A percentile compares a stretch with the other conserved stretches of the same genome.
These are phyloP conservation scores for Vigna hirtella DNA, from an alignment of 306 rosid species.

Conservation along the genomic window DNA sequence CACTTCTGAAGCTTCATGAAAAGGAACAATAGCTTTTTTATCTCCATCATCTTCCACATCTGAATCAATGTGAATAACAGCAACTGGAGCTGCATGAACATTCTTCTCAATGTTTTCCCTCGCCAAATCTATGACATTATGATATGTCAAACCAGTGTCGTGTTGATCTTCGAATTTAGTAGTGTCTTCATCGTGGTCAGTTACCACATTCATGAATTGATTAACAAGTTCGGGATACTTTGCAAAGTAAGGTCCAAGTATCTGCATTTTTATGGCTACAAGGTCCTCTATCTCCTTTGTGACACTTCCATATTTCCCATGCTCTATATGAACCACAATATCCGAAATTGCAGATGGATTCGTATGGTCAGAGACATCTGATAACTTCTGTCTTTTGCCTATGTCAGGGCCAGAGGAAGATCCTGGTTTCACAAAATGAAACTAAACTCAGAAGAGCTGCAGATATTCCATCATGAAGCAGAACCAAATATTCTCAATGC, in stretches of 20 bases:
- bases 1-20: neutral
- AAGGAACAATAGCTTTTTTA: neutral
- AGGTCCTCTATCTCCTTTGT: slow-evolving; percentile 74
- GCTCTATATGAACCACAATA: slow-evolving; percentile 53
- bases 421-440: slow-evolving; percentile 53
- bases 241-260: slow-evolving; percentile 50
- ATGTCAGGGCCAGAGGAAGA: slow-evolving; percentile 42
- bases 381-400: slow-evolving; percentile 56
- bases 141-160: slow-evolving; percentile 28
- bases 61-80: slow-evolving; percentile 73
- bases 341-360: slow-evolving; percentile 55
- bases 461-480: slow-evolving; percentile 20
- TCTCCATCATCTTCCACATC: slow-evolving; percentile 72
- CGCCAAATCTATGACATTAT: slow-evolving; percentile 60
- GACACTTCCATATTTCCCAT: slow-evolving; percentile 79
- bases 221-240: slow-evolving; percentile 57
- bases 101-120: slow-evolving; percentile 37
- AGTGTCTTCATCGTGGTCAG: slow-evolving; percentile 37
- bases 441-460: slow-evolving; percentile 23
- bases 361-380: slow-evolving; percentile 57
- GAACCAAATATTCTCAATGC: slow-evolving; percentile 1
- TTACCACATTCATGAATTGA: slow-evolving; percentile 42
- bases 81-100: slow-evolving; percentile 36
- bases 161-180: slow-evolving; percentile 23
- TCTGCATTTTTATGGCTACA: slow-evolving; percentile 53